phyloP scores from a whole-genome alignment of 495 filamentous ascomycete genomes.

The Penicillium samsonianum region DNA sequence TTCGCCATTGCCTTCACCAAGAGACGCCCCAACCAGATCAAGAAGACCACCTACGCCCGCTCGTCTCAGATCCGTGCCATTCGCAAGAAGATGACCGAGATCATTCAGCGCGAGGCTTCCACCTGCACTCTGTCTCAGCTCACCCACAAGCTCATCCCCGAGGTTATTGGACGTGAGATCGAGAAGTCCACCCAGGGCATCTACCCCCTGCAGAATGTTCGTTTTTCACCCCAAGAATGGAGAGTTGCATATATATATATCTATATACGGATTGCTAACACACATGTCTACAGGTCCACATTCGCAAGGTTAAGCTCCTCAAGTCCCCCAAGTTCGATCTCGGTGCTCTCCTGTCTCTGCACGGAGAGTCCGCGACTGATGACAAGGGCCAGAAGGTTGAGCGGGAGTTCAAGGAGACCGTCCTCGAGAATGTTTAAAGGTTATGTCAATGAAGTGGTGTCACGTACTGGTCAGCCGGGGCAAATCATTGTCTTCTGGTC shows the following conservation, averaged over 20 bases:
- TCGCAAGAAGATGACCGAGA: conserved; percentile 99
- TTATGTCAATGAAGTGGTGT: conserved; percentile 27
- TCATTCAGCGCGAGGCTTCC: conserved; percentile 92
- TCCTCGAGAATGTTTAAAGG: conserved; percentile 85
- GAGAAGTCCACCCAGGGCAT: conserved; percentile 99
- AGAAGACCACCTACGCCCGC: conserved; percentile 98
- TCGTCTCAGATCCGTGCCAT: conserved; percentile 96
- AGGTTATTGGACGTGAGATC: conserved; percentile 98
- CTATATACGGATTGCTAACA: conserved; percentile 36
- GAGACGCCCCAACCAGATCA: conserved; percentile 97
- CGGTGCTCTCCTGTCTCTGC: conserved; percentile 87
- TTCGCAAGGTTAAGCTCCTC: conserved; percentile 99
- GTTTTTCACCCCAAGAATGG: conserved; percentile 29
- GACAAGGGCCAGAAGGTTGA: conserved; percentile 98
- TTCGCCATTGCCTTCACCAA: conserved; percentile 99
- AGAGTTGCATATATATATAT: neutral
- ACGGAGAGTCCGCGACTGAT: conserved; percentile 95
- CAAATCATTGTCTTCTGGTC: conserved; percentile 31
- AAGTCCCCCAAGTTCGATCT: conserved; percentile 99
- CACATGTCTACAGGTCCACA: conserved; percentile 73
- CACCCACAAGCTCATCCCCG: conserved; percentile 95
- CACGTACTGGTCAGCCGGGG: conserved; percentile 33
- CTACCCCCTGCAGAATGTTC: conserved; percentile 97
- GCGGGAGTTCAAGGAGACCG: conserved; percentile 97
- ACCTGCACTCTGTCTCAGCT: conserved; percentile 93